Evolutionary conservation across 345 rosid species (phyloP), one percentile per base, ranked within the genome.

Genomic region (Lumnitzera littorea): DNA sequence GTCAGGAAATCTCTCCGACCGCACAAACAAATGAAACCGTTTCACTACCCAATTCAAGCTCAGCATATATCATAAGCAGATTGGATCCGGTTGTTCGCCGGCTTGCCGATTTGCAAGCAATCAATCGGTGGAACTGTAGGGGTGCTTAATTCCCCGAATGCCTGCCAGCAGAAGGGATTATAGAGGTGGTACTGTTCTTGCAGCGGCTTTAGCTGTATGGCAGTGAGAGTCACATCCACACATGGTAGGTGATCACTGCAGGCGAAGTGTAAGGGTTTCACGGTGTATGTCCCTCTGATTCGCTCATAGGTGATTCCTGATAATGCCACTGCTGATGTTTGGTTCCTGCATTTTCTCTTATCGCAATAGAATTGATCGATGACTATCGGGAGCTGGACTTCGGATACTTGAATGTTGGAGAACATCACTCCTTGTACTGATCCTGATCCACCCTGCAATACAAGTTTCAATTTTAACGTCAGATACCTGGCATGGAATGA

Each of bases 311-410:
- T 88, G 69, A 94, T 87, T 76, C 99, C 96, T 69, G 91, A 79
- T 12, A 94, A 74, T 1, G 96, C 72, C 55, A 94, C 97, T 1
- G 95, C 95, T 56, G 97, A 76, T 48, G 92, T 81, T 57, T 86
- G 90, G 80, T 94, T 94, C 68, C 48, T 74, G 76, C 99, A 94
- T 31, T 50, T 60, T 50, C 76, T 75, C 66, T 83, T 82, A 76
- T 94, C 97, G 27, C 99, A 94, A 57, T 94, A 94, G 76, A 75
- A 94, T 67, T 90, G 96, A 62, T 94, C 97, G 3, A 94, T 94
- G 46, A 90, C 83, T 12, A 90, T 88, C 0, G 99, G 99, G 58
- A 88, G 84, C 70, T 86, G 90, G 51, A 94, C 99, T 63, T 90
- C 96, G 0, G 91, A 74, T 50, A 94, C 87, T 73, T 86, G 97